phyloP scores from a whole-genome alignment of 2,329 filamentous ascomycete species.

The Pyrenochaeta sp. region DNA sequence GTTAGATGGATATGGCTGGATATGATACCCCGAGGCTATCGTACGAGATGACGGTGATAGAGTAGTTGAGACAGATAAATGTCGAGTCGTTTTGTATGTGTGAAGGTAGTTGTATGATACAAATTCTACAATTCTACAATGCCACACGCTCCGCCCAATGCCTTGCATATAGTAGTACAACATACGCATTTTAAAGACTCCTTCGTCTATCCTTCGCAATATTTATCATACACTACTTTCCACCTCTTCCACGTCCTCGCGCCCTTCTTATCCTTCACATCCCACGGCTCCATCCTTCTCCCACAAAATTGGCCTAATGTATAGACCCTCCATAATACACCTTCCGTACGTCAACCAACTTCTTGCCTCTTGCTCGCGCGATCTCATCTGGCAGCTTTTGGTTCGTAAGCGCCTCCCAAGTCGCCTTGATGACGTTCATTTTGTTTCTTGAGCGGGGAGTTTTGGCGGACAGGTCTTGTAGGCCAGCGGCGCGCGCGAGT shows the following conservation, averaged over 20 bases:
- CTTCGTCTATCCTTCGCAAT: background rate
- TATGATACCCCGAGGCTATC: constrained; percentile 24
- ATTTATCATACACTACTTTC: constrained; percentile 20
- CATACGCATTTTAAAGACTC: constrained; percentile 8
- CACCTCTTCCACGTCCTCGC: background rate
- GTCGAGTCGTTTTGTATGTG: background rate
- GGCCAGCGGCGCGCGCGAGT: constrained; percentile 86
- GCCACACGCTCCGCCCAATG: constrained; percentile 11
- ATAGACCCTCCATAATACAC: constrained; percentile 87
- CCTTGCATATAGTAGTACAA: constrained; percentile 19
- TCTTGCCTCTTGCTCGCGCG: constrained; percentile 87
- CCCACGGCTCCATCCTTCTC: background rate
- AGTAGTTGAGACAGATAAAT: background rate
- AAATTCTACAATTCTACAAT: constrained; percentile 22
- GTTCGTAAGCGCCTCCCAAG: constrained; percentile 80
- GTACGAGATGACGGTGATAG: background rate
- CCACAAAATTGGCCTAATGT: constrained; percentile 27
- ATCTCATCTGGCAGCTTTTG: constrained; percentile 91
- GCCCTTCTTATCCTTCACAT: background rate
- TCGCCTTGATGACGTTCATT: constrained; percentile 97
- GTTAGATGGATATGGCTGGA: background rate
- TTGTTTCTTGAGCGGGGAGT: constrained; percentile 90
- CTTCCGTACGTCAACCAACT: constrained; percentile 94
- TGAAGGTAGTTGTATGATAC: constrained; percentile 25
- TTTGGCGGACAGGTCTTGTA: constrained; percentile 83